phyloP scores from a whole-genome alignment of 805 yeast species.

The Yamadazyma nakazawae region DNA sequence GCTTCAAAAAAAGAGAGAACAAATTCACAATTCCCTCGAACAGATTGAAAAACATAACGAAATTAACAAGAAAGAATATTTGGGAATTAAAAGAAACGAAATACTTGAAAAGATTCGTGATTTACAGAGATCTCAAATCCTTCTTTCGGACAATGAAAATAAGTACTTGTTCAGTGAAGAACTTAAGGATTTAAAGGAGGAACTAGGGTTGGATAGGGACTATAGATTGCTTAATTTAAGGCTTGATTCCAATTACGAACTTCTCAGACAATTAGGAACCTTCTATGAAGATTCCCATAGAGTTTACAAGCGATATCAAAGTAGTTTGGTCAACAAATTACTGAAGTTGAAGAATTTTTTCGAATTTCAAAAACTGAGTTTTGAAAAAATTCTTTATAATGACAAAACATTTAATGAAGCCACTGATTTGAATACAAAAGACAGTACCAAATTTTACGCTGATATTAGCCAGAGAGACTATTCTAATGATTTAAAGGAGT shows the following conservation, averaged over 20 bases:
- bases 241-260: conserved; percentile 30
- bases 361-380: conserved; percentile 32
- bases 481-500: conserved; percentile 26
- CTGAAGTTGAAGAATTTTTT: conserved; percentile 38
- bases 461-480: conserved; percentile 30
- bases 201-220: conserved; percentile 26
- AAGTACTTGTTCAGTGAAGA: conserved; percentile 26
- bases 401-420: conserved; percentile 13
- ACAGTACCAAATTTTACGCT: conserved; percentile 10
- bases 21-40: neutral
- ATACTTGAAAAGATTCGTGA: conserved; percentile 23
- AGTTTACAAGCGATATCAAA: conserved; percentile 29
- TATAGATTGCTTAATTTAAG: conserved; percentile 31
- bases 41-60: conserved; percentile 15
- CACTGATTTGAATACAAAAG: conserved; percentile 22
- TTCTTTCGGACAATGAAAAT: conserved; percentile 17
- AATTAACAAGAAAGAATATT: conserved; percentile 15
- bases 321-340: conserved; percentile 30
- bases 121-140: conserved; percentile 24
- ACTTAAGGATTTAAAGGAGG: conserved; percentile 17
- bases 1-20: neutral
- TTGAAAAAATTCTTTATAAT: conserved; percentile 17
- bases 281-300: conserved; percentile 39
- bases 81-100: conserved; percentile 18
- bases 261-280: conserved; percentile 25